A percentile compares a stretch with the other conserved stretches of the same genome.
Conservation (phyloP, 1,284 basidiomycete genomes). For the Afroboletus lepidellus region DNA sequence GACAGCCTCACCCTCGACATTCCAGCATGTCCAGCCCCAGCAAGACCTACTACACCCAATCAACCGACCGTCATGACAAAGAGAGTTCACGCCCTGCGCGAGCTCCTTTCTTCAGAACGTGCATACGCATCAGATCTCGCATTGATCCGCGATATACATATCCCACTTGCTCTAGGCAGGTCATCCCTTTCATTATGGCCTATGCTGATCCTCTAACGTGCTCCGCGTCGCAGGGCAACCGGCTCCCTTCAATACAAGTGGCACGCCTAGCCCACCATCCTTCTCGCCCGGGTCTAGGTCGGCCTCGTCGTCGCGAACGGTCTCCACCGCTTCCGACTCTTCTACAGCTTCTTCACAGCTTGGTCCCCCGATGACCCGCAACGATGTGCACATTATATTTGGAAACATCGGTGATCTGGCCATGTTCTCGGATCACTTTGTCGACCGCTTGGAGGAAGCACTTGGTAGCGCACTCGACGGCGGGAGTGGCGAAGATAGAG, state of each 20-base stretch:
- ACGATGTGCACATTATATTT: slow-evolving; percentile 68
- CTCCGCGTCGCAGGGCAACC: slow-evolving; percentile 41
- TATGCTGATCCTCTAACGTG: slow-evolving; percentile 12
- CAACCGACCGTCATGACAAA: slow-evolving; percentile 50
- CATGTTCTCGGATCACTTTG: slow-evolving; percentile 62
- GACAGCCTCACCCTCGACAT: slow-evolving; percentile 26
- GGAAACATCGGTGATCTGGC: slow-evolving; percentile 67
- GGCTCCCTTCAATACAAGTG: slow-evolving; percentile 36
- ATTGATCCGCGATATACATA: slow-evolving; percentile 81
- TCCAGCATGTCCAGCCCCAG: slow-evolving; percentile 4
- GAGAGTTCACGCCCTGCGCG: slow-evolving; percentile 80
- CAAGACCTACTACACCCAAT: slow-evolving; percentile 10
- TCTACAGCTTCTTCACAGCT: slow-evolving; percentile 43
- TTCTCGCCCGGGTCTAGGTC: slow-evolving; percentile 30
- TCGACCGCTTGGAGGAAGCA: slow-evolving; percentile 45
- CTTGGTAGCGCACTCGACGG: slow-evolving; percentile 44
- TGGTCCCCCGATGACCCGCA: slow-evolving; percentile 63
- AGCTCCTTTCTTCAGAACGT: slow-evolving; percentile 81
- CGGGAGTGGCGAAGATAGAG: slow-evolving; percentile 60
- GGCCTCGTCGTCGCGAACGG: slow-evolving; percentile 33
- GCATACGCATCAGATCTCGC: slow-evolving; percentile 88
- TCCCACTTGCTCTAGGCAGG: slow-evolving; percentile 71
- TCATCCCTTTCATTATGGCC: slow-evolving; percentile 7
- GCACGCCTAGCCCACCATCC: slow-evolving; percentile 34
- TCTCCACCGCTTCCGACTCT: slow-evolving; percentile 36